These are phyloP conservation scores for Penstemon davidsonii DNA, from an alignment of 257 asterid genomes.

Conservation along the genomic window DNA sequence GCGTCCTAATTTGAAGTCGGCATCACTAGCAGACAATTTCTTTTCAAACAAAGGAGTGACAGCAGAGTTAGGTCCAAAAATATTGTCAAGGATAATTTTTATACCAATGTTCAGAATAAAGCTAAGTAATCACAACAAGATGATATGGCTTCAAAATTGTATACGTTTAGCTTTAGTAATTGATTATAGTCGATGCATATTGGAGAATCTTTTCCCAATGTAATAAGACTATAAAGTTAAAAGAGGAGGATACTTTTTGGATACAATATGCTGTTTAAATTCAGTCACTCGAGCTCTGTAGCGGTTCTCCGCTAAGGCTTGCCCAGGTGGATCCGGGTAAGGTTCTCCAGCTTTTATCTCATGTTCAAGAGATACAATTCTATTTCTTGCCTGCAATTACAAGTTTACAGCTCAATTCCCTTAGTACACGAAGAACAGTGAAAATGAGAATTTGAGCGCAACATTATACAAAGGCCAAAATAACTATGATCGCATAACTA, in stretches of 20 bases:
- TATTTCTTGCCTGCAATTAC: conserved; percentile 55
- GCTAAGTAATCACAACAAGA: neutral
- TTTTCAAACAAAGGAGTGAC: conserved; percentile 67
- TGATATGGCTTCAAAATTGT: conserved; percentile 8
- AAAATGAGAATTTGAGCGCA: neutral
- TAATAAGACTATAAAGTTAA: conserved; percentile 19
- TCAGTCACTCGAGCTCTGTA: conserved; percentile 26
- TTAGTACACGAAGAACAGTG: conserved; percentile 3
- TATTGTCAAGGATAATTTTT: conserved; percentile 49
- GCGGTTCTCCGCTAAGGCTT: conserved; percentile 47
- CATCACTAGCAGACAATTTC: conserved; percentile 51
- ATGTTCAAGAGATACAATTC: conserved; percentile 49
- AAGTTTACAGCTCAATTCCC: conserved; percentile 13
- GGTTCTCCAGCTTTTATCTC: conserved; percentile 40
- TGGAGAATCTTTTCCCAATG: conserved; percentile 15
- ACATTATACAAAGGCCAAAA: neutral
- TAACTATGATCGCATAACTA: too few species aligned
- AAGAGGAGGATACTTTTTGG: conserved; percentile 61
- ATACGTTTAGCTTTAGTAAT: conserved; percentile 8
- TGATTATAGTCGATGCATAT: conserved; percentile 6
- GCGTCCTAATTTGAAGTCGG: conserved; percentile 58
- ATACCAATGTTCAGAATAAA: conserved; percentile 1
- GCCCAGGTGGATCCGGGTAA: conserved; percentile 35
- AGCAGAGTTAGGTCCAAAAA: conserved; percentile 46
- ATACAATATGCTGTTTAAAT: too few species aligned